phyloP scores from a whole-genome alignment of 257 asterid genomes.

The Solanum peruvianum region DNA sequence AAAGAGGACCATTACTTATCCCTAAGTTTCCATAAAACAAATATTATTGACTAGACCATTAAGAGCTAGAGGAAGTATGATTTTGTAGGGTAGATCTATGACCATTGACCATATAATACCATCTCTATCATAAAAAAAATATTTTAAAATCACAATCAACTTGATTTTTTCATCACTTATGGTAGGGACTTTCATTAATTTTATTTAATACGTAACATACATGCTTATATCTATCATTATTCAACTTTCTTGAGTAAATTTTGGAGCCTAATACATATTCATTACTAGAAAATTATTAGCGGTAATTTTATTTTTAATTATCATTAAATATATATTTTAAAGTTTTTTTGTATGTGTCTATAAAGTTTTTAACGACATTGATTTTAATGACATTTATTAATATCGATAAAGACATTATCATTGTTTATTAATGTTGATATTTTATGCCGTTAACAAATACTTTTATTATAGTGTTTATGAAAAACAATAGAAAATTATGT shows the following conservation, averaged over 20 bases:
- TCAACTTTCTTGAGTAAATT: background rate
- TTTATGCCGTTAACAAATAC: too few relatives aligned
- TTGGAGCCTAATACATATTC: background rate
- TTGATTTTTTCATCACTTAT: background rate
- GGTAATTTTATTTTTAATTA: too few relatives aligned
- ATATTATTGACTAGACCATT: background rate
- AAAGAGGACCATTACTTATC: background rate
- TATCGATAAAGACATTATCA: too few relatives aligned
- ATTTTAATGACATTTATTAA: too few relatives aligned
- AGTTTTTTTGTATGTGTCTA: too few relatives aligned
- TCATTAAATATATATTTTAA: too few relatives aligned
- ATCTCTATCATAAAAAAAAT: background rate
- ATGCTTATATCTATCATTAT: background rate
- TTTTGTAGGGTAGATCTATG: background rate
- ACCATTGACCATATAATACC: background rate
- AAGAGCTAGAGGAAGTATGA: background rate
- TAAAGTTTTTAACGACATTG: too few relatives aligned
- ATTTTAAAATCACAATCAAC: background rate
- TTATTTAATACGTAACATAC: background rate
- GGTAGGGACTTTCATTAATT: background rate
- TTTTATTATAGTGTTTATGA: too few relatives aligned
- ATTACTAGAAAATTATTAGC: too few relatives aligned
- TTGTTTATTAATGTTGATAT: too few relatives aligned
- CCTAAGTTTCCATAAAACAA: background rate
- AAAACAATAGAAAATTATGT: too few relatives aligned